A percentile compares a stretch with the other conserved stretches of the same genome.
Conservation (phyloP, 768 basidiomycete species). For the Lentinus brumalis region DNA sequence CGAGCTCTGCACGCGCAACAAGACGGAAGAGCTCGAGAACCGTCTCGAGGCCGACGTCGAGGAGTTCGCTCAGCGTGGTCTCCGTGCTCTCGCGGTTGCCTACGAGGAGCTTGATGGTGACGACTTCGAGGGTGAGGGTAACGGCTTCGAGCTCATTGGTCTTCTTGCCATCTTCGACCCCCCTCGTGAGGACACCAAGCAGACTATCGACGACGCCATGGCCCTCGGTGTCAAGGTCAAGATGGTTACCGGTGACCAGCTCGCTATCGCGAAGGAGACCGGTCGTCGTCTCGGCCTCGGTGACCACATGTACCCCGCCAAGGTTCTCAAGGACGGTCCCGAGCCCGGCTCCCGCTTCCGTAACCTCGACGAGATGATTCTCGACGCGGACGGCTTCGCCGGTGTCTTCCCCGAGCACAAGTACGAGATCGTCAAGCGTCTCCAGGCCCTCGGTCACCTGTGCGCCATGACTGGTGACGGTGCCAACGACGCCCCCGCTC, state of each 20-base stretch:
- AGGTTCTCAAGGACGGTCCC: constrained; percentile 98
- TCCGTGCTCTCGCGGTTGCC: constrained; percentile 95
- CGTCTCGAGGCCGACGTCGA: constrained; percentile 93
- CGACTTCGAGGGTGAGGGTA: constrained; percentile 84
- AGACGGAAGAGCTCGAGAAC: constrained; percentile 90
- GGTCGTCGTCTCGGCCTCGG: constrained; percentile 97
- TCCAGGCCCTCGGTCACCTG: constrained; percentile 93
- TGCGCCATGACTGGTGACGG: constrained; percentile 99
- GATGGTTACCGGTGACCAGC: constrained; percentile 99
- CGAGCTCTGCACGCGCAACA: constrained; percentile 96
- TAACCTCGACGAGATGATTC: constrained; percentile 95
- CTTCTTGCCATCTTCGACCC: constrained; percentile 97
- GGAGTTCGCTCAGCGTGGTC: constrained; percentile 93
- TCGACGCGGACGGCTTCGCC: constrained; percentile 99
- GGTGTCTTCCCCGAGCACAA: constrained; percentile 99
- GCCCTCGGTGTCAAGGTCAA: constrained; percentile 97
- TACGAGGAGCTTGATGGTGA: constrained; percentile 89
- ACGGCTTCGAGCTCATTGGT: constrained; percentile 97
- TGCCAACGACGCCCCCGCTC: constrained; percentile 97
- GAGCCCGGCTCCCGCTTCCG: constrained; percentile 81
- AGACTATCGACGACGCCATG: constrained; percentile 96
- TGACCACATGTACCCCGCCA: constrained; percentile 99
- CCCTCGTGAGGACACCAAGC: constrained; percentile 97
- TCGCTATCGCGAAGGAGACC: constrained; percentile 99
- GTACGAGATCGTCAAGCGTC: constrained; percentile 98